Evolutionary conservation across 2,329 filamentous ascomycete genomes (phyloP).

Genomic region (Fusarium succisae): DNA sequence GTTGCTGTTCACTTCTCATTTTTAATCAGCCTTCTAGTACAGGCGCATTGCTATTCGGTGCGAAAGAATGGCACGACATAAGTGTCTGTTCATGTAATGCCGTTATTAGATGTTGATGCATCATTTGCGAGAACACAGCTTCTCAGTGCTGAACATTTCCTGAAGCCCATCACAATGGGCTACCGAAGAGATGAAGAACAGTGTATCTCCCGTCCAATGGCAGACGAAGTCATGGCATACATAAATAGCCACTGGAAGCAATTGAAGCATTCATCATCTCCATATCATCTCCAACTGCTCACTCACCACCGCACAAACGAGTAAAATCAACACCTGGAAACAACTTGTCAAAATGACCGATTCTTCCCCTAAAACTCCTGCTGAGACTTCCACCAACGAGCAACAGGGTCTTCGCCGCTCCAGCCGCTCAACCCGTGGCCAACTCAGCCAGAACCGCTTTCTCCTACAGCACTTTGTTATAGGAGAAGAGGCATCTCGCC

Average conservation of each 20-base stretch:
- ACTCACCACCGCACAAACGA: background rate
- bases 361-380: background rate
- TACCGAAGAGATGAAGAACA: background rate
- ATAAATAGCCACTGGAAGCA: background rate
- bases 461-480: background rate
- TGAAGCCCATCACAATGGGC: background rate
- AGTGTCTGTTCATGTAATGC: background rate
- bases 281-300: background rate
- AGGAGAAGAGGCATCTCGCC: background rate
- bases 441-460: background rate
- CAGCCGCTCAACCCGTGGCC: conserved; percentile 1
- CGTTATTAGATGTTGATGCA: background rate
- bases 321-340: background rate
- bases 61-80: background rate
- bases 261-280: background rate
- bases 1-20: background rate
- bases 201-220: background rate
- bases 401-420: conserved; percentile 2
- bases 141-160: background rate
- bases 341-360: background rate
- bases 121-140: background rate
- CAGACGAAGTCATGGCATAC: background rate
- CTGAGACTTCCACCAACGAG: background rate
- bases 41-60: background rate
- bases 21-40: background rate